Percentiles rank a stretch among this genome's conserved stretches.
These are phyloP conservation scores for Blepharisma undulans DNA, from an alignment of 169 alveolate species.

Conservation along the genomic window DNA sequence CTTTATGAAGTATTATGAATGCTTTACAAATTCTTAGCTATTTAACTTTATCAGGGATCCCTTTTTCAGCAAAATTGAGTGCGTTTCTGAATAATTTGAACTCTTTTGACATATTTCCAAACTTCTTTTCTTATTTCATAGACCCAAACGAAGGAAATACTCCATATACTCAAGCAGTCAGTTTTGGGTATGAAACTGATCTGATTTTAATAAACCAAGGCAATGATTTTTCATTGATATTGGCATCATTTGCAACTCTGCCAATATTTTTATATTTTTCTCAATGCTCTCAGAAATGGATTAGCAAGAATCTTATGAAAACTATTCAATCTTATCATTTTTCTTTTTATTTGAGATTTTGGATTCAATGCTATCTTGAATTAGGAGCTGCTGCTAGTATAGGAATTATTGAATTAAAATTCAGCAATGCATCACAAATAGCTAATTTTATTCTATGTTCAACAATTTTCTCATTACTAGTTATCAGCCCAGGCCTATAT, in stretches of 20 bases:
- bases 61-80: neutral
- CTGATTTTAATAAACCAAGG: neutral
- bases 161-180: neutral
- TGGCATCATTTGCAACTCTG: neutral
- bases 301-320: neutral
- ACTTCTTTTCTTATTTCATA: neutral
- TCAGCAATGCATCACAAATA: neutral
- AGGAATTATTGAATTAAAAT: neutral
- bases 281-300: neutral
- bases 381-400: neutral
- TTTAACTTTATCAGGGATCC: neutral
- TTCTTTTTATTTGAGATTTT: neutral
- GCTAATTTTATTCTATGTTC: neutral
- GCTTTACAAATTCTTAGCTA: neutral
- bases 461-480: neutral
- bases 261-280: neutral
- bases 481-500: neutral
- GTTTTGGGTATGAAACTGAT: neutral
- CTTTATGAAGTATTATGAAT: conserved; percentile 2
- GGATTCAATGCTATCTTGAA: conserved; percentile 22
- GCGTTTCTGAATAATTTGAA: neutral
- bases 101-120: neutral
- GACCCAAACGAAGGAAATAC: neutral
- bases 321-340: neutral
- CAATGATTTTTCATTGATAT: neutral